Evolutionary conservation across 164 flowering plant genomes (phyloP).

Genomic region (Taxillus chinensis): DNA sequence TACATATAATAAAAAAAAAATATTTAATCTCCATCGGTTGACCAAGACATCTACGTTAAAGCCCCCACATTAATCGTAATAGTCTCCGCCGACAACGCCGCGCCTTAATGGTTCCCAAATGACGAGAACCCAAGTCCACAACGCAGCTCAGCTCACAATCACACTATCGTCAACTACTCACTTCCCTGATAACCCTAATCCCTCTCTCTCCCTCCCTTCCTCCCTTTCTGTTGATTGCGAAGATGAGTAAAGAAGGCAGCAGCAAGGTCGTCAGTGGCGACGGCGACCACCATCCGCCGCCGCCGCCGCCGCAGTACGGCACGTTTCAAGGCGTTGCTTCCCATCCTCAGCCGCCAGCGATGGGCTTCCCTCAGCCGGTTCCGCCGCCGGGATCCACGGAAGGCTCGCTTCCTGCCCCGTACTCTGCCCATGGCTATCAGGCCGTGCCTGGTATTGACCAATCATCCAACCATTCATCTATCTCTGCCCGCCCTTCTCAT

Average conservation of each 20-base stretch:
- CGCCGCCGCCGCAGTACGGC: conserved; percentile 31
- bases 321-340: conserved; percentile 48
- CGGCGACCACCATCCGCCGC: conserved; percentile 3
- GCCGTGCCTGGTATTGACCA: conserved; percentile 37
- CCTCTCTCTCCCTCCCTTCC: neutral
- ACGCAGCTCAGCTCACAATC: no score
- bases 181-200: no score
- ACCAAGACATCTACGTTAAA: no score
- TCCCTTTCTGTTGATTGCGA: neutral
- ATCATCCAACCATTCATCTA: neutral
- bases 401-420: conserved; percentile 22
- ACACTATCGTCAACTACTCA: no score
- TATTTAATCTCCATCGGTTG: no score
- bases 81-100: no score
- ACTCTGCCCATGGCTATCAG: conserved; percentile 44
- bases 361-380: conserved; percentile 59
- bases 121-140: no score
- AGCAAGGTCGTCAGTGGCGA: conserved; percentile 8
- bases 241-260: conserved; percentile 20
- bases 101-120: no score
- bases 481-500: neutral
- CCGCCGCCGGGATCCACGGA: conserved; percentile 46
- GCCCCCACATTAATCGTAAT: no score
- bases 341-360: conserved; percentile 26
- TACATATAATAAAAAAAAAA: no score